phyloP scores from a whole-genome alignment of 352 stramenopile species.

The Thraustochytrium sp. region DNA sequence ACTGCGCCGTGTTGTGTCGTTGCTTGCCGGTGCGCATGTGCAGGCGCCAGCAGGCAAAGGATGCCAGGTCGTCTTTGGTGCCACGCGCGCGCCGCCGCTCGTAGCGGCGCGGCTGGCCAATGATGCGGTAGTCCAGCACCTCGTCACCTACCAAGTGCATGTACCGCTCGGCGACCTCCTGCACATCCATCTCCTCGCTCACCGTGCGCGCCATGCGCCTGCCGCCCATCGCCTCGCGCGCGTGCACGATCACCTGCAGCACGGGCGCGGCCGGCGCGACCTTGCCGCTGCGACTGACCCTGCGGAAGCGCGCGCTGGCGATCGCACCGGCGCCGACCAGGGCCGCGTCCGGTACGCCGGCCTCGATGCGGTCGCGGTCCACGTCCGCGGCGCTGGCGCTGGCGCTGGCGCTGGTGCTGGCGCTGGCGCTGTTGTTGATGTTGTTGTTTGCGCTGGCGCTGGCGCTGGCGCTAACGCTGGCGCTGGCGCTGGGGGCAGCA shows the following conservation, averaged over 20 bases:
- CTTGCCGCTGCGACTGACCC: neutral
- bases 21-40: neutral
- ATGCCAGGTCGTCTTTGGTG: neutral
- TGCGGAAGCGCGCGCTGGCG: too few species aligned
- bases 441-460: too few species aligned
- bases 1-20: neutral
- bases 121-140: slow-evolving; percentile 26
- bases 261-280: neutral
- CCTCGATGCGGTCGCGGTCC: too few species aligned
- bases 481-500: too few species aligned
- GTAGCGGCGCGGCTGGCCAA: slow-evolving; percentile 7
- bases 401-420: too few species aligned
- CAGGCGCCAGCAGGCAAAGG: neutral
- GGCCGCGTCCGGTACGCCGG: too few species aligned
- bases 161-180: neutral
- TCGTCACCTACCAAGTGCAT: neutral
- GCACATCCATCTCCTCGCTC: neutral
- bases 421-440: too few species aligned
- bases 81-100: neutral
- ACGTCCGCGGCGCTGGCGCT: too few species aligned
- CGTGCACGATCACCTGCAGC: neutral
- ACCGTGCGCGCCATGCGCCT: neutral
- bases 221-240: neutral
- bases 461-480: too few species aligned
- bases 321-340: too few species aligned